Base-by-base conservation (phyloP, 2,329 filamentous ascomycete genomes). In the Calonectria henricotiae region DNA sequence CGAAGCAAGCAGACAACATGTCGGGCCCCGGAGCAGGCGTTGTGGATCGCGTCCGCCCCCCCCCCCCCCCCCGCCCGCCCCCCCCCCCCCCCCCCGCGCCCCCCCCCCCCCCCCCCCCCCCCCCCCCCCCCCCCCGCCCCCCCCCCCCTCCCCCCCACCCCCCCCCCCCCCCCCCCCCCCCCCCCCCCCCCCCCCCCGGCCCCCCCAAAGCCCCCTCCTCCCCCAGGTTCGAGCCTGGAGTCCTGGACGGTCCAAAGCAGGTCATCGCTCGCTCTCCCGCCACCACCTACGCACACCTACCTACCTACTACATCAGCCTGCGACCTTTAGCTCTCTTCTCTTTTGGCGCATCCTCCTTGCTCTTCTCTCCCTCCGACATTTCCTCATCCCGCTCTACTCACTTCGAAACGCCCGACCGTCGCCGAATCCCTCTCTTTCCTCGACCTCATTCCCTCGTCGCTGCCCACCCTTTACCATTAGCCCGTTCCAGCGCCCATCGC, bases 401-500 rank as follows among this genome's bases (percentile, higher is more conserved):
- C 25, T 41, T 49, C 30, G 62, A 51, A 54, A 27, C 64, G 58
- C 58, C 51, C 39, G 27, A 58, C 49, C 39, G 39, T 49, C 32
- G 17, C 46, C 47, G 41, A 49, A 25, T 37, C 23, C 23, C n/a
- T 61, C 65, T 23, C 47, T 41, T 47, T 20, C 39, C 30, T 23
- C 20, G 41, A 23, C 54, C 44, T 51, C 61, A 27, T 55, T 58
- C 62, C 20, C 61, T 41, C 67, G 61, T 67, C 69, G 41, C 62
- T 47, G 39, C 49, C 61, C 66, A 51, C 71, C 75, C 7, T 64
- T 75, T 65, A 71, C 58, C 70, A 77, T 70, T 67, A 67, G 67
- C 70, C 66, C 70, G 63, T 62, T 47, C 69, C 73, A 70, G 64
- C 72, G 64, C 72, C 35, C 74, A 76, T 77, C 72, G 71, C 71